Evolutionary conservation across 2,329 filamentous ascomycete species (phyloP), one percentile per base, ranked within the genome.

Genomic region (Ophiostoma ips): DNA sequence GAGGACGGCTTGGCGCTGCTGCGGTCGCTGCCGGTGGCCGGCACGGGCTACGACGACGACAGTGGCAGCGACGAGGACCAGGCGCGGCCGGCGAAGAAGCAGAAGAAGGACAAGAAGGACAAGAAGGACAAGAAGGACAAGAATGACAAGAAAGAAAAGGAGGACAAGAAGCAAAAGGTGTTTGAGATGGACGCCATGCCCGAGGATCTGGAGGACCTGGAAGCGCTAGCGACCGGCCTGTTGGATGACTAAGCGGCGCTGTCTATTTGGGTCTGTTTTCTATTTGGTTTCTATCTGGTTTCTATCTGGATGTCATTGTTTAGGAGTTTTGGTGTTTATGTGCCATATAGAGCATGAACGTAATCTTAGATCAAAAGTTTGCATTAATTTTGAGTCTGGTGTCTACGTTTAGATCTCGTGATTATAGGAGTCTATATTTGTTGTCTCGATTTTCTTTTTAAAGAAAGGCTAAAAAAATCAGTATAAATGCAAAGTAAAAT

Each of bases 121-220:
- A 73, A 72, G 13, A 70, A 72, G 46, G 50, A 72, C 45, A 65
- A 59, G 50, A 65, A 67, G 46, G 67, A 69, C 49, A 66, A 65
- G 46, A 59, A 59, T 46, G 64, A 64, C 58, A 64, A 62, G 57
- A 67, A 65, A 57, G 61, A 55, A 49, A 70, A 66, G 61, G 69
- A 66, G 59, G 48, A 68, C 50, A 68, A 72, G 61, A 72, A 70
- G 60, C 60, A 63, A 51, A 74, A 72, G 66, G 73, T 79, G 44
- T 72, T 82, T 60, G 75, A 77, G 66, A 71, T 77, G 58, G 72
- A 72, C 13, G 74, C 80, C 48, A 81, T 87, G 67, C 84, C 84
- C 12, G 82, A 88, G 66, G 89, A 83, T 38, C 67, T 90, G 58
- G 83, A 87, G 63, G 84, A 89, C 64, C 71, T 88, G 58, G 85